Conservation (phyloP, 495 filamentous ascomycete genomes). For the Penicillium cataractarum region DNA sequence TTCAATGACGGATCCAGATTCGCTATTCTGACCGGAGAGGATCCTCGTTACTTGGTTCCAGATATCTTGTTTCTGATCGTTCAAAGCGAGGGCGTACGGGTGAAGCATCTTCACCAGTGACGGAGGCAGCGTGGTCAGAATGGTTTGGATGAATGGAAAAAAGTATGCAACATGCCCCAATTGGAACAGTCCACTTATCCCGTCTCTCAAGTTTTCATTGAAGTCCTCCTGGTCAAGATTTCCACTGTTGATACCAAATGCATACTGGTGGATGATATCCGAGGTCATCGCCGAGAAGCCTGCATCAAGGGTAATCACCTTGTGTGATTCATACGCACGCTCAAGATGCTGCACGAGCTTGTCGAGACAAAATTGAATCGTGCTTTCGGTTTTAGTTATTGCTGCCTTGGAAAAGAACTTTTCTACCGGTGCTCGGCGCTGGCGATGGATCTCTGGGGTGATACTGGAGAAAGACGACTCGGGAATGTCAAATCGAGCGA, state of each 20-base stretch:
- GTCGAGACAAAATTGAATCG: constrained; percentile 22
- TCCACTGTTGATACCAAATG: constrained; percentile 26
- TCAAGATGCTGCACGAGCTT: constrained; percentile 19
- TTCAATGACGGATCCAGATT: constrained; percentile 15
- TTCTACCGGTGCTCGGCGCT: constrained; percentile 29
- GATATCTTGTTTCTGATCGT: constrained; percentile 19
- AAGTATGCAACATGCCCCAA: constrained; percentile 22
- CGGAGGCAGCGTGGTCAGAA: constrained; percentile 20
- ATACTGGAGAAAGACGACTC: constrained; percentile 26
- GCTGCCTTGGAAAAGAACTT: constrained; percentile 35
- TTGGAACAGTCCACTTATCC: constrained; percentile 24
- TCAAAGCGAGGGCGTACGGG: constrained; percentile 19
- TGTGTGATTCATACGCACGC: constrained; percentile 14
- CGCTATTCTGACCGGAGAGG: constrained; percentile 7
- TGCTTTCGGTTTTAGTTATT: constrained; percentile 17
- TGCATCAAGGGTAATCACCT: constrained; percentile 25
- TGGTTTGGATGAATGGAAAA: constrained; percentile 22
- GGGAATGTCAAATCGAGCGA: constrained; percentile 24
- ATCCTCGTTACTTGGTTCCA: constrained; percentile 3
- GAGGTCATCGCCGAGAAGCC: constrained; percentile 30
- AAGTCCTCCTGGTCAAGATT: constrained; percentile 33
- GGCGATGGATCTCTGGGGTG: constrained; percentile 27
- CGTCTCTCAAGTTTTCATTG: constrained; percentile 28
- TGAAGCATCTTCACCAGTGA: constrained; percentile 10
- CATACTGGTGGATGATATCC: constrained; percentile 34